Base-by-base conservation (phyloP, 164 flowering plant species). In the Piper betle region DNA sequence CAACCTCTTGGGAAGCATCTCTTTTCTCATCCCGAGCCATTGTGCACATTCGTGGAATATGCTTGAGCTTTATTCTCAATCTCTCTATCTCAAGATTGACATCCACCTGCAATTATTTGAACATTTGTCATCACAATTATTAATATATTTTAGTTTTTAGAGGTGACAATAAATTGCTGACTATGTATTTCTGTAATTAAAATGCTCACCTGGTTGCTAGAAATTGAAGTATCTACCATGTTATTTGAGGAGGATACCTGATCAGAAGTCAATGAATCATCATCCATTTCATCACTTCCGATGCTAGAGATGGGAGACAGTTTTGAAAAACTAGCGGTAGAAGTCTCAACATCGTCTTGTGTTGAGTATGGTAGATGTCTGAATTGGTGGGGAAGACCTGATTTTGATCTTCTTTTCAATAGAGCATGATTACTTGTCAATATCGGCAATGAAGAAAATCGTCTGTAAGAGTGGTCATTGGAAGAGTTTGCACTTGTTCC, bases 51-150 rank as follows among this genome's bases (percentile, higher is more conserved):
- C 87, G 90, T 65, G 71, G 79, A 53, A 64, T 75, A 76, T 88
- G 96, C 73, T 87, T 81, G 42, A 91, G 88, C 73, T 88, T 92
- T 66, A 76, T 74, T 69, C 82, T 84, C 68, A 91, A 73, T 72
- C 75, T 86, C 72, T 92, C 96, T 53, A 92, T 75, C 81, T 92
- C 98, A 66, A 81, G 69, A 67, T 72, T 67, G 18, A 81, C 25
- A 63, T 80, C 67, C 13, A 39, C 70, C 97, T 88, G 88, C 69
- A 68, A 25, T 52, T 12, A 63, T 38, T 33, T 15, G 46, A 55
- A 10, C 12, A 15, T 15, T 15, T 15, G 12, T 3, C 12, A 43
- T 43, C 12, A 43, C 50, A 43, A 2, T 8, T 43, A 15, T 43
- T 43, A 3, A 8, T 43, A 1, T 43, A 43, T n/a, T 3, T 43